Evolutionary conservation across 192 early-diverging fungal species (phyloP).

Genomic region (Entomortierella chlamydospora): DNA sequence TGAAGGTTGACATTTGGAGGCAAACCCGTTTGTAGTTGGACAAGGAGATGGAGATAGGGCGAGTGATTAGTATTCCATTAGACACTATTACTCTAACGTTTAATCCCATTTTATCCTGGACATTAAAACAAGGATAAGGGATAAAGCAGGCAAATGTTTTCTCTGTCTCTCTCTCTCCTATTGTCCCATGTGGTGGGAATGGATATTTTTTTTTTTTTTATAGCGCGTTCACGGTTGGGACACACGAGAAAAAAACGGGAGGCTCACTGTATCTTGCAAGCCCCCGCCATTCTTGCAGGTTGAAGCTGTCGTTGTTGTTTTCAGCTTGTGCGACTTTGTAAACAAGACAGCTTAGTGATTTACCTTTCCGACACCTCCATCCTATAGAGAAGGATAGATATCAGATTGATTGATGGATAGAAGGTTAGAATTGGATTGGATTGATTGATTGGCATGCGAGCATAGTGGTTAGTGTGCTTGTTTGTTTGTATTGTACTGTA

Average conservation of each 20-base stretch:
- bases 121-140: not conserved
- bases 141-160: not conserved
- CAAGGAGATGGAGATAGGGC: no score
- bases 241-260: not conserved
- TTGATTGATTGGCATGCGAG: not conserved
- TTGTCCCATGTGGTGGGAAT: not conserved
- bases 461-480: no score
- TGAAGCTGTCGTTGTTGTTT: no score
- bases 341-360: not conserved
- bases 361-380: constrained; percentile 60
- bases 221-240: not conserved
- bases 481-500: no score
- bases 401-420: not conserved
- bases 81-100: not conserved
- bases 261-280: not conserved
- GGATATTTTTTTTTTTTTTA: not conserved
- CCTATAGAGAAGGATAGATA: constrained; percentile 13
- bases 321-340: not conserved
- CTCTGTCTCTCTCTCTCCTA: not conserved
- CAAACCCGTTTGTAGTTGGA: no score
- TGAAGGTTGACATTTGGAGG: no score
- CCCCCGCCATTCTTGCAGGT: not conserved
- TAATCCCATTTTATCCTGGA: not conserved
- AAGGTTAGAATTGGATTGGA: not conserved
- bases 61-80: not conserved